phyloP scores from a whole-genome alignment of 2,329 filamentous ascomycete genomes.

The Cladophialophora yegresii region DNA sequence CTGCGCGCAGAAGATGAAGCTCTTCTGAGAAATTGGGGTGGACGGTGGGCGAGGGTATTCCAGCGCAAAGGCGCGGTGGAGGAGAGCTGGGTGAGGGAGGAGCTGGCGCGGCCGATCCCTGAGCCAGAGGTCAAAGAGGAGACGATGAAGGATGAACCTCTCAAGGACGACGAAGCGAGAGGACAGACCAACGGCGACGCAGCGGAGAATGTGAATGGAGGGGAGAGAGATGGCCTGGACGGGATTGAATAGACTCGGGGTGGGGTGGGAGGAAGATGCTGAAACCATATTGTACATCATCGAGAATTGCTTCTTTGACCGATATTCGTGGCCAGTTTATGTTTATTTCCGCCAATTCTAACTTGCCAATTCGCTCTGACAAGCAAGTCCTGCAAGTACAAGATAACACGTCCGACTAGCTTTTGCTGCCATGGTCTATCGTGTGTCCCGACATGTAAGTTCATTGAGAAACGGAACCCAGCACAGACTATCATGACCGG shows the following conservation, averaged over 20 bases:
- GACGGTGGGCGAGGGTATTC: conserved; percentile 84
- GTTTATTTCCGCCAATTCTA: neutral
- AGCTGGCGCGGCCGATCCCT: conserved; percentile 52
- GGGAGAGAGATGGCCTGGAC: conserved; percentile 22
- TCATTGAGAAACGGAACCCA: neutral
- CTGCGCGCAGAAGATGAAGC: conserved; percentile 54
- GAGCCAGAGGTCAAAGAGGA: conserved; percentile 39
- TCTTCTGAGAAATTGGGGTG: conserved; percentile 74
- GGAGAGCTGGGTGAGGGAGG: conserved; percentile 67
- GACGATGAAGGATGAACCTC: conserved; percentile 27
- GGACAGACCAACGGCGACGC: neutral
- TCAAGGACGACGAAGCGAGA: neutral
- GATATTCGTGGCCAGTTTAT: neutral
- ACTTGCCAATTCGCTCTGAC: neutral
- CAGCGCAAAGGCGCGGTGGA: conserved; percentile 79
- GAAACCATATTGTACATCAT: neutral
- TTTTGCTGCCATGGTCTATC: no score
- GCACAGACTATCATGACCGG: neutral
- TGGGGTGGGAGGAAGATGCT: neutral
- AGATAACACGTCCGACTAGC: no score
- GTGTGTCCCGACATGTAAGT: neutral
- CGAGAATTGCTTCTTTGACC: neutral
- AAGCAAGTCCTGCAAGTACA: neutral
- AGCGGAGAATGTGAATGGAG: conserved; percentile 12
- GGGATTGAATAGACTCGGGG: conserved; percentile 22